These are phyloP conservation scores for Kuraishia capsulata DNA, from an alignment of 805 yeast species.

Conservation along the genomic window DNA sequence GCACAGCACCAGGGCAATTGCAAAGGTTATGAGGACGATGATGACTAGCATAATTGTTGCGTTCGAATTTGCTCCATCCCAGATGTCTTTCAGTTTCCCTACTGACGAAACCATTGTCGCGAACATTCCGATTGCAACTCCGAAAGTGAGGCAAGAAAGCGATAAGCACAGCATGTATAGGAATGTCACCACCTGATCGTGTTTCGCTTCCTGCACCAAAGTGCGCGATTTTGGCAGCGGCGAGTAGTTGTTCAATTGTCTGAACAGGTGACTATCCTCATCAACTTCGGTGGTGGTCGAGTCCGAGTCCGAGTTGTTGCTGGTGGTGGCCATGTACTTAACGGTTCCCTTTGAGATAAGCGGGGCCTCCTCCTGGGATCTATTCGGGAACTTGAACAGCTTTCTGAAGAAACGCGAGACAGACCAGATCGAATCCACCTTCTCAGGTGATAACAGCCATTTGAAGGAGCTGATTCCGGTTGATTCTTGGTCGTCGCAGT, in stretches of 20 bases:
- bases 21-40: slow-evolving; percentile 28
- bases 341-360: not conserved
- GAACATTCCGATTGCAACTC: slow-evolving; percentile 34
- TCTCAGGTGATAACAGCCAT: slow-evolving; percentile 1
- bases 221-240: not conserved
- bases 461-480: not conserved
- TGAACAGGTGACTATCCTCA: not conserved
- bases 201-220: slow-evolving; percentile 1
- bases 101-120: slow-evolving; percentile 12
- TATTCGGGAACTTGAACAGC: not conserved
- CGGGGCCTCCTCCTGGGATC: not conserved
- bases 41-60: slow-evolving; percentile 18
- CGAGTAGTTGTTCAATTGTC: not conserved
- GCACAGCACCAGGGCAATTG: slow-evolving; percentile 31
- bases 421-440: not conserved
- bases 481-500: not conserved
- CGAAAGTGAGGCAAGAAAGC: slow-evolving; percentile 19
- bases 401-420: not conserved
- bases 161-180: slow-evolving; percentile 2
- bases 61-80: slow-evolving; percentile 5
- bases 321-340: not conserved
- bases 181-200: slow-evolving; percentile 4
- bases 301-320: not conserved
- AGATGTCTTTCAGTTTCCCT: slow-evolving; percentile 4
- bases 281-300: too few species aligned